A percentile compares a stretch with the other conserved stretches of the same genome.
These are phyloP conservation scores for Exophiala dermatitidis DNA, from an alignment of 2,329 filamentous ascomycete genomes.

Conservation along the genomic window DNA sequence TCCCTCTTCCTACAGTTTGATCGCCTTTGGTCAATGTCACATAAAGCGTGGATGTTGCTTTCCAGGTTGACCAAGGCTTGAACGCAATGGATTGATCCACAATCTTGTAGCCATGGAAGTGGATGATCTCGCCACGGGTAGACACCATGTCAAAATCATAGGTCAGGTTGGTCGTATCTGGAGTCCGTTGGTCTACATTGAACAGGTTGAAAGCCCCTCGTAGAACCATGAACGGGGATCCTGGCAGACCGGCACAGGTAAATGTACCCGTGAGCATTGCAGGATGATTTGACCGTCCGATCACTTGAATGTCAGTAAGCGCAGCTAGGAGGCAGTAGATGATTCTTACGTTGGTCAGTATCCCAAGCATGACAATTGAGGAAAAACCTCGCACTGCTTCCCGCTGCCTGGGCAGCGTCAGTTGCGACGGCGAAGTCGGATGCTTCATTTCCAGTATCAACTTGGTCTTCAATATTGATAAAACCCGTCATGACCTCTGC, in stretches of 20 bases:
- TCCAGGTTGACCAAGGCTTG: slow-evolving; percentile 7
- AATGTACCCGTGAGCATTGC: slow-evolving; percentile 9
- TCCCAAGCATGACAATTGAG: slow-evolving; percentile 52
- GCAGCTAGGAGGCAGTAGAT: background rate
- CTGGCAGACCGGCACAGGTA: slow-evolving; percentile 6
- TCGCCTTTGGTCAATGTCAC: slow-evolving; percentile 4
- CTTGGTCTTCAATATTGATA: slow-evolving; percentile 43
- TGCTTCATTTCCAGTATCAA: slow-evolving; percentile 27
- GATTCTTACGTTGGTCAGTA: slow-evolving; percentile 30
- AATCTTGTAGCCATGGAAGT: slow-evolving; percentile 7
- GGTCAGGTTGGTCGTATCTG: slow-evolving; percentile 5
- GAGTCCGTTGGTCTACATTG: slow-evolving; percentile 3
- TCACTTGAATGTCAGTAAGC: background rate
- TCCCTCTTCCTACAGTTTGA: slow-evolving; percentile 1
- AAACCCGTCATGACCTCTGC: slow-evolving; percentile 59
- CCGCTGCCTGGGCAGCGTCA: slow-evolving; percentile 47
- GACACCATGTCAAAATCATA: slow-evolving; percentile 9
- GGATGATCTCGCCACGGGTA: slow-evolving; percentile 4
- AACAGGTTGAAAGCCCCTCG: slow-evolving; percentile 6
- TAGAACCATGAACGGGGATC: slow-evolving; percentile 6
- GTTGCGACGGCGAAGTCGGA: slow-evolving; percentile 48
- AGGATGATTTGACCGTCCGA: slow-evolving; percentile 4
- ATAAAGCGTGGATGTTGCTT: slow-evolving; percentile 8
- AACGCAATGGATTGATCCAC: slow-evolving; percentile 7
- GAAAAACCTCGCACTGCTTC: slow-evolving; percentile 53